phyloP scores from a whole-genome alignment of 106 monocot species.

The Dioscorea zingiberensis region DNA sequence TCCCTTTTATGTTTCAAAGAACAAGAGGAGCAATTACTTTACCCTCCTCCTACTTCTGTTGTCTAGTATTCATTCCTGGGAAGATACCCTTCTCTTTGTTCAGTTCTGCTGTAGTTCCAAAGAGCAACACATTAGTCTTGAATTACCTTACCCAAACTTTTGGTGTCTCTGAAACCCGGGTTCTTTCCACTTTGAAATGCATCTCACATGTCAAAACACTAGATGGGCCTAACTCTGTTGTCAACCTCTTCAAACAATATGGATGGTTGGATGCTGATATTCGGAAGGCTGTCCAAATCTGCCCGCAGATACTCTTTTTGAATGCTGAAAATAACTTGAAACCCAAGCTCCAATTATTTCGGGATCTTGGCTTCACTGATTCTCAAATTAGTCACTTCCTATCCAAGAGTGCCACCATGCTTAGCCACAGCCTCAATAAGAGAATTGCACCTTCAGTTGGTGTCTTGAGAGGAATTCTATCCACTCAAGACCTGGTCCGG shows the following conservation, averaged over 20 bases:
- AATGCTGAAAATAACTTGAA: background rate
- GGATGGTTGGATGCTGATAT: background rate
- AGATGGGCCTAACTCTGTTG: background rate
- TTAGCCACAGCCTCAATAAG: slow-evolving; percentile 1
- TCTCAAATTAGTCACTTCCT: background rate
- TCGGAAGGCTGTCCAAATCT: background rate
- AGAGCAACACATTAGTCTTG: background rate
- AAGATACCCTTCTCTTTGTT: background rate
- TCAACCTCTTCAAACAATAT: background rate
- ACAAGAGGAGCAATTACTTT: too few species aligned
- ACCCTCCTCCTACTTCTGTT: too few species aligned
- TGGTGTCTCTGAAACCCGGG: slow-evolving; percentile 1
- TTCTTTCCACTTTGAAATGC: background rate
- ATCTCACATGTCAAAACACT: slow-evolving; percentile 1
- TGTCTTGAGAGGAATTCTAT: background rate
- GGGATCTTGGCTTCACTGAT: slow-evolving; percentile 1
- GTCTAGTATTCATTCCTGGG: too few species aligned
- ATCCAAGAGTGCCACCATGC: background rate
- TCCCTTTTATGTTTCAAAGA: too few species aligned
- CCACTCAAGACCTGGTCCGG: background rate
- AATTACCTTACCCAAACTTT: slow-evolving; percentile 7
- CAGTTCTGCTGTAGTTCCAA: background rate
- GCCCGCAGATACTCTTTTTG: slow-evolving; percentile 1
- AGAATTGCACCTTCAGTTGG: slow-evolving; percentile 5
- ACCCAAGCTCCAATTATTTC: slow-evolving; percentile 7